Conservation (phyloP, 1,284 basidiomycete genomes). For the Puccinia polysora region DNA sequence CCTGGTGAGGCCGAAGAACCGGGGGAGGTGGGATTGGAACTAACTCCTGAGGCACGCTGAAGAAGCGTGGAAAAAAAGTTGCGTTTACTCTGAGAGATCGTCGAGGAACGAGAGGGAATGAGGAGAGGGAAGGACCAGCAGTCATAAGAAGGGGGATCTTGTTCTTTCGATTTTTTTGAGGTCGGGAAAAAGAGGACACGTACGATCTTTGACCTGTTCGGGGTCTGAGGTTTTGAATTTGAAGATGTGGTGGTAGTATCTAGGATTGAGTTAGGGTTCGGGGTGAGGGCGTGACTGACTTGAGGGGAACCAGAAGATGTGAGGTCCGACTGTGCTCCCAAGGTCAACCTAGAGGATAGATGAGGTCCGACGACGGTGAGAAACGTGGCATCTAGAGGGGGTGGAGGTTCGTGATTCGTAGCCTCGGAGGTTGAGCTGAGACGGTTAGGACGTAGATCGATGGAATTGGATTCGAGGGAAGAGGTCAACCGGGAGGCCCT, state of each 20-base stretch:
- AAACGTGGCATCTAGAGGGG: slow-evolving; percentile 15
- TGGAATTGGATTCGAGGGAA: neutral
- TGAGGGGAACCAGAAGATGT: neutral
- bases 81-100: slow-evolving; percentile 11
- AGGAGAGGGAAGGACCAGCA: neutral
- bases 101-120: neutral
- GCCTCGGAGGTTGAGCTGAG: neutral
- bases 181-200: neutral
- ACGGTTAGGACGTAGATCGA: neutral
- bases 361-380: slow-evolving; percentile 15
- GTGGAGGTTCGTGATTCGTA: neutral
- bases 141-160: neutral
- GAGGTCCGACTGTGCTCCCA: neutral
- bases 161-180: neutral
- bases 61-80: slow-evolving; percentile 40
- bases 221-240: neutral
- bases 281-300: neutral
- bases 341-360: neutral
- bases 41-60: slow-evolving; percentile 13
- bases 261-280: neutral
- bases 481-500: neutral
- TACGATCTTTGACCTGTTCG: slow-evolving; percentile 16
- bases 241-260: slow-evolving; percentile 1
- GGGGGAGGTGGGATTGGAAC: slow-evolving; percentile 29
- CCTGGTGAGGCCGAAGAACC: neutral